Evolutionary conservation across 495 filamentous ascomycete species (phyloP), one percentile per base, ranked within the genome.

Genomic region (Ramalina peruviana): DNA sequence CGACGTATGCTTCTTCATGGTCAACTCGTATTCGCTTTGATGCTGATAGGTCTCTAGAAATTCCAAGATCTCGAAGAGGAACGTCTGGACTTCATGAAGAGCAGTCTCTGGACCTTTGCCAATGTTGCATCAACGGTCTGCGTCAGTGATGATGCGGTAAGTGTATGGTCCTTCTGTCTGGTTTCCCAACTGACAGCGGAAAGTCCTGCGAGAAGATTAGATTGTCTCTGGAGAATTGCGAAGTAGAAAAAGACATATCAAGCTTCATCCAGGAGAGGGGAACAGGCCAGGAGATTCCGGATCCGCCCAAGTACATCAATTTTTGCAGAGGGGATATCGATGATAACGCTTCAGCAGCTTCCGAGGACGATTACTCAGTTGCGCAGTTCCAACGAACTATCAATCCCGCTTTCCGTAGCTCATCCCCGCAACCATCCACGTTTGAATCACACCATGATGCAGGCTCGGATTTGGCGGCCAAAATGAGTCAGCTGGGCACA

Each of bases 61-160:
- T 99, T 99, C 65, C 93, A 99, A 78, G 93, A 99, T 59, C 78
- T 99, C 10, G 93, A 99, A 67, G 93, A 97, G 63, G 93, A 99
- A 67, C 74, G 93, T 39, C 74, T 99, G 26, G 93, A 99, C 62
- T 97, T 93, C 61, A 85, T 85, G 50, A 99, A 97, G 71, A 89
- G 83, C 68, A 97, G 93, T 60, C 72, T 97, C 12, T 99, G 93
- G 93, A 86, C 77, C 17, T 97, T 96, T 60, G 93, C 93, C 23
- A 99, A 99, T 59, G 85, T 97, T 54, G 83, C 89, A 2, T 95
- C 89, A 2, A 97, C 90, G 23, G 93, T 97, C n/a, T 99, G 93
- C 58, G 90, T 99, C 10, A 96, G 92, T 66, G 93, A 99, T 62
- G 93, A 99, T 69, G 82, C 83, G 47, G 78, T 81, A 67, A 58